A percentile compares a stretch with the other conserved stretches of the same genome.
Evolutionary conservation across 441 rosid species (phyloP).

Genomic region (Populus hybrid): DNA sequence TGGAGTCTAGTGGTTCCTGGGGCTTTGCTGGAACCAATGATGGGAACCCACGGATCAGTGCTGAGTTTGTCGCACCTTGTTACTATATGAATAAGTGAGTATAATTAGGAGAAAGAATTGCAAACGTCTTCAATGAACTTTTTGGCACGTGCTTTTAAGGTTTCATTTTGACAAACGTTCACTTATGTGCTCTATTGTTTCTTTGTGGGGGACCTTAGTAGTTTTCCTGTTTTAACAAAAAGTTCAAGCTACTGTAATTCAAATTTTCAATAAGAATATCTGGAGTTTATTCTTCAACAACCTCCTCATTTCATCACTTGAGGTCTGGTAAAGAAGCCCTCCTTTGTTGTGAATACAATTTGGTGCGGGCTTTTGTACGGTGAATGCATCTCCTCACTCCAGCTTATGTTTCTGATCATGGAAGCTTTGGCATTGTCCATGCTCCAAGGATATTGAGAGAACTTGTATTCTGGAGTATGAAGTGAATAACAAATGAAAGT

Average conservation of each 20-base stretch:
- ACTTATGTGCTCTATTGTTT: background rate
- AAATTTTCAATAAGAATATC: background rate
- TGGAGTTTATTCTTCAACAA: background rate
- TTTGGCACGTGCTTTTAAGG: background rate
- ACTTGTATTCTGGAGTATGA: background rate
- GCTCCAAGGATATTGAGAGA: background rate
- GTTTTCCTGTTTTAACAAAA: background rate
- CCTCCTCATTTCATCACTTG: background rate
- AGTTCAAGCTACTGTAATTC: background rate
- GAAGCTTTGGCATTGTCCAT: background rate
- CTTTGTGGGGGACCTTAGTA: background rate
- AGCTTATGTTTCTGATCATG: background rate
- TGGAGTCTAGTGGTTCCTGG: slow-evolving; percentile 84
- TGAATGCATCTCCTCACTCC: background rate
- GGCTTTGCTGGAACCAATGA: slow-evolving; percentile 88
- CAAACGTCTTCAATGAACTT: background rate
- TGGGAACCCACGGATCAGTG: slow-evolving; percentile 74
- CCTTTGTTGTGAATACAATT: background rate
- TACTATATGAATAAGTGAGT: slow-evolving; percentile 78
- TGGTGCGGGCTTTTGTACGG: background rate
- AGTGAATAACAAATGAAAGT: slow-evolving; percentile 1
- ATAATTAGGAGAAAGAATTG: background rate
- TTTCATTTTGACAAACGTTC: background rate
- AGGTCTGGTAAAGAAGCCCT: background rate
- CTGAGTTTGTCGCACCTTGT: slow-evolving; percentile 89